Conservation (phyloP, 1,284 basidiomycete species). For the Microbotryum lychnidis-dioicae region DNA sequence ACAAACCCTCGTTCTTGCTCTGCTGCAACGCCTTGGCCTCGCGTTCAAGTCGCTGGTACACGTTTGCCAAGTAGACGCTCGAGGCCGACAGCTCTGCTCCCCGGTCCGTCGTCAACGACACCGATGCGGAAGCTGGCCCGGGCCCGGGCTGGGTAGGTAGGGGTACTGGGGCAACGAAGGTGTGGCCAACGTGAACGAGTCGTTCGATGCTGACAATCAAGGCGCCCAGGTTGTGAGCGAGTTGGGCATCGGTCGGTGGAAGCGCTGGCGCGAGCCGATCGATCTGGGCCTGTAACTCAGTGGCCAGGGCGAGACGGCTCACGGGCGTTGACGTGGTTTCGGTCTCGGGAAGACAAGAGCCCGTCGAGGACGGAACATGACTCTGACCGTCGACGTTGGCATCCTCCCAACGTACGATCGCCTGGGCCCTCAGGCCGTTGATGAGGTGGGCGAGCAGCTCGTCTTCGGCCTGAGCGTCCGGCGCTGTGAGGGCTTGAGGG, state of each 20-base stretch:
- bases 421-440: too few species aligned
- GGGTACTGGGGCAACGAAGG: slow-evolving; percentile 18
- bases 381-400: too few species aligned
- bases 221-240: slow-evolving; percentile 57
- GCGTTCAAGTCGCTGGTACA: slow-evolving; percentile 55
- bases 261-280: slow-evolving; percentile 48
- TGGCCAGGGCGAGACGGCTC: slow-evolving; percentile 37
- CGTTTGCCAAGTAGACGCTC: slow-evolving; percentile 36
- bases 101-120: background rate
- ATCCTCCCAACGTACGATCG: too few species aligned
- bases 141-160: background rate
- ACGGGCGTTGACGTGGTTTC: background rate
- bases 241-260: slow-evolving; percentile 48
- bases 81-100: background rate
- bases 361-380: too few species aligned
- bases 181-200: slow-evolving; percentile 43
- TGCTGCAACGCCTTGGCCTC: slow-evolving; percentile 60
- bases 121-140: background rate
- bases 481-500: too few species aligned
- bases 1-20: slow-evolving; percentile 25
- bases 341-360: too few species aligned
- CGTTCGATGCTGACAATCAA: slow-evolving; percentile 59
- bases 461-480: too few species aligned
- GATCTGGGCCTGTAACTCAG: slow-evolving; percentile 54
- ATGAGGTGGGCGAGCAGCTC: too few species aligned